These are phyloP conservation scores for Aspergillus olivimuriae DNA, from an alignment of 495 filamentous ascomycete genomes.

Conservation along the genomic window DNA sequence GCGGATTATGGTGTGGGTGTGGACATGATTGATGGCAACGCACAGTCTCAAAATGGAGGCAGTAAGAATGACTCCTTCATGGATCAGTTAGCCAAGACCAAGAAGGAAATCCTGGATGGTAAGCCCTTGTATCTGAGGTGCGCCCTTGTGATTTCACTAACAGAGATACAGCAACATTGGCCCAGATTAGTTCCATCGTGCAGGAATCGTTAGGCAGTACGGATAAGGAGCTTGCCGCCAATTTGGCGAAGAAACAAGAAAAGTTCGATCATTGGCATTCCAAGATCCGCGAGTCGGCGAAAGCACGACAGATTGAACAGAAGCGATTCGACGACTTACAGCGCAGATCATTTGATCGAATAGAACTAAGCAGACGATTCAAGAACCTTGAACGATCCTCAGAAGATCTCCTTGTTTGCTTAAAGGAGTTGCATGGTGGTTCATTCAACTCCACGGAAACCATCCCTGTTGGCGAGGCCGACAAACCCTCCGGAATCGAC, in stretches of 20 bases:
- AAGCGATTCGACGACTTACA: constrained; percentile 62
- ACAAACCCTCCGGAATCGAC: constrained; percentile 44
- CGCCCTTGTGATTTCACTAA: too few relatives aligned
- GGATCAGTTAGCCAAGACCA: constrained; percentile 52
- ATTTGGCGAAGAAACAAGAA: constrained; percentile 73
- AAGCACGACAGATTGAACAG: constrained; percentile 67
- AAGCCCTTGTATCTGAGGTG: constrained; percentile 13
- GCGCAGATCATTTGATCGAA: constrained; percentile 48
- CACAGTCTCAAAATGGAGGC: constrained; percentile 43
- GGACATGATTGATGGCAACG: constrained; percentile 44
- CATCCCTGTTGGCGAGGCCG: constrained; percentile 46
- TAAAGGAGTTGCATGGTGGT: constrained; percentile 27
- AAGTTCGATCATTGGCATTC: constrained; percentile 70
- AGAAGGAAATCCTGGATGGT: constrained; percentile 43
- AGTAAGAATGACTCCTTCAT: constrained; percentile 48
- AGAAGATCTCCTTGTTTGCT: constrained; percentile 35
- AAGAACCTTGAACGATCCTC: constrained; percentile 53
- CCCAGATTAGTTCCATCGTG: constrained; percentile 36
- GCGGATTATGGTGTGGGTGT: constrained; percentile 87
- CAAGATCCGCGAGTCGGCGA: constrained; percentile 71
- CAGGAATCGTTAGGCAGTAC: constrained; percentile 56
- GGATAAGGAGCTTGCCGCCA: constrained; percentile 65
- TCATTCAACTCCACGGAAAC: constrained; percentile 23
- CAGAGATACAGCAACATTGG: constrained; percentile 68
- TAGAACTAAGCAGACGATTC: constrained; percentile 54